phyloP scores from a whole-genome alignment of 805 yeast species.

The Sugiyamaella lignohabitans region DNA sequence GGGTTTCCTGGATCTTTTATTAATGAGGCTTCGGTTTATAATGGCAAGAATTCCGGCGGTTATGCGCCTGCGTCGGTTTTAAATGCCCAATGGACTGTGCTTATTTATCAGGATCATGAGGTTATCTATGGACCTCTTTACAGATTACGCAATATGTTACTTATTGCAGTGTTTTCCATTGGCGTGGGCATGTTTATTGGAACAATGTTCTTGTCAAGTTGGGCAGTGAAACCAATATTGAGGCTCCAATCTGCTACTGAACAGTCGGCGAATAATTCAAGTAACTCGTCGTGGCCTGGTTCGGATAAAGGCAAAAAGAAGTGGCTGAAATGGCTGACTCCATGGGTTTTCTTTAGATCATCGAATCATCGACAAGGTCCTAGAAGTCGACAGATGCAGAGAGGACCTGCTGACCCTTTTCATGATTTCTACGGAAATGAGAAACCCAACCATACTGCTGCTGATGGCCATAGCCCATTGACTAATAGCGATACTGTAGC shows the following conservation, averaged over 20 bases:
- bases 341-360: neutral
- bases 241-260: constrained; percentile 80
- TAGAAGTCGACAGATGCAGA: no score
- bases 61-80: constrained; percentile 41
- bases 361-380: neutral
- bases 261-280: constrained; percentile 12
- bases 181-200: constrained; percentile 72
- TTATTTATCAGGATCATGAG: constrained; percentile 55
- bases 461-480: neutral
- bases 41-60: constrained; percentile 41
- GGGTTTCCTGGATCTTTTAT: constrained; percentile 40
- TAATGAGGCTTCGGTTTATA: constrained; percentile 16
- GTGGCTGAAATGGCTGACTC: neutral
- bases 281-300: neutral
- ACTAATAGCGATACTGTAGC: neutral
- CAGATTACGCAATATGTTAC: constrained; percentile 57
- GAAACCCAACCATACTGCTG: no score
- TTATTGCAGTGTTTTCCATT: constrained; percentile 57
- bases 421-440: neutral
- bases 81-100: constrained; percentile 58
- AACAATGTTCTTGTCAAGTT: constrained; percentile 66
- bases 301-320: neutral
- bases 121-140: constrained; percentile 59
- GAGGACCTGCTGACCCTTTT: neutral
- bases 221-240: constrained; percentile 78